phyloP scores from a whole-genome alignment of 1,284 basidiomycete species.

The Ustilago cynodontis region DNA sequence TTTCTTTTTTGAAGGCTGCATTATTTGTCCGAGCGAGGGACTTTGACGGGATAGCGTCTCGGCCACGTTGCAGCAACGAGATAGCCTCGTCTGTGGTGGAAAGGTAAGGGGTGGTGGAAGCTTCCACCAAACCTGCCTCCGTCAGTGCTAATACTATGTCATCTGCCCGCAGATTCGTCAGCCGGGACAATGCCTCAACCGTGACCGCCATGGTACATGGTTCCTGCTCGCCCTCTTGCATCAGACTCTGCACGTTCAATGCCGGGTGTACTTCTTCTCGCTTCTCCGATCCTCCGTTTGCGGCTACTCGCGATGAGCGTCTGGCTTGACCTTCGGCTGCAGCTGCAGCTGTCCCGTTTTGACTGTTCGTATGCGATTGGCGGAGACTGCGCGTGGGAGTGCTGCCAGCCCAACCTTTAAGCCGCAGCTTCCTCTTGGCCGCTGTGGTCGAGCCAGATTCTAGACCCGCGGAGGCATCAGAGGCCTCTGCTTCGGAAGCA shows the following conservation, averaged over 20 bases:
- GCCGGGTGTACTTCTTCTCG: slow-evolving; percentile 25
- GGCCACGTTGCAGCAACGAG: not conserved
- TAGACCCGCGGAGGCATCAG: slow-evolving; percentile 22
- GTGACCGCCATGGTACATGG: slow-evolving; percentile 49
- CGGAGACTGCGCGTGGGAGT: slow-evolving; percentile 2
- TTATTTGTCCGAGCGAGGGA: not conserved
- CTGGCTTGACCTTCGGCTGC: slow-evolving; percentile 15
- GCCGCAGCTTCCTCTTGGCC: slow-evolving; percentile 27
- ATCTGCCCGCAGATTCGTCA: slow-evolving; percentile 84
- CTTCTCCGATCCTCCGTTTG: not conserved
- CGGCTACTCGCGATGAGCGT: slow-evolving; percentile 17
- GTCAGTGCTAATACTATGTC: slow-evolving; percentile 88
- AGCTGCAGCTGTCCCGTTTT: not conserved
- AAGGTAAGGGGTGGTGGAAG: slow-evolving; percentile 55
- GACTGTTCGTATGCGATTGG: not conserved
- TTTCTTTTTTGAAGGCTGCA: not conserved
- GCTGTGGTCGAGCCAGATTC: not conserved
- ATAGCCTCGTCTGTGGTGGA: slow-evolving; percentile 16
- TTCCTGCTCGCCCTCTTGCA: slow-evolving; percentile 5
- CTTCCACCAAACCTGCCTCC: slow-evolving; percentile 82
- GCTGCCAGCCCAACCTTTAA: slow-evolving; percentile 44
- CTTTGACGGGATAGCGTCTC: not conserved
- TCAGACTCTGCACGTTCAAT: slow-evolving; percentile 16
- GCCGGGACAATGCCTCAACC: slow-evolving; percentile 76
- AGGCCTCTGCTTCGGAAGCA: slow-evolving; percentile 19